Conservation (phyloP, 371 early-diverging fungal species). For the Mortierella sp. region DNA sequence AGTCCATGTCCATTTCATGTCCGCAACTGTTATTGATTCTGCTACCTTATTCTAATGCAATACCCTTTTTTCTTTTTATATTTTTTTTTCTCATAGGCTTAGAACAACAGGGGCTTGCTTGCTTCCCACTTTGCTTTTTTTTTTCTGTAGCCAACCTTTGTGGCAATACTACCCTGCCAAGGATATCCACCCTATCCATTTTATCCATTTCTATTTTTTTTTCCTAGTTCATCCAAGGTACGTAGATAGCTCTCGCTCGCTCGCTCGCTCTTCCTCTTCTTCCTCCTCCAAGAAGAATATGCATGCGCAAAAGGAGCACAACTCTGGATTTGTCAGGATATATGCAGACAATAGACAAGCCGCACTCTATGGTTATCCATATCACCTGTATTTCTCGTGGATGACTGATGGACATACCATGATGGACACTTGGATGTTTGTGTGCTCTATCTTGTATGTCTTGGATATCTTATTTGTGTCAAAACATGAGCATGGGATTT, state of each 20-base stretch:
- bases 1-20: slow-evolving; percentile 7
- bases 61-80: not conserved
- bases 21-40: not conserved
- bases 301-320: not conserved
- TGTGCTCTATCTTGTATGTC: not conserved
- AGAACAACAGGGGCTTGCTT: slow-evolving; percentile 9
- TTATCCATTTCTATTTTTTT: not conserved
- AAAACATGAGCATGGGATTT: not conserved
- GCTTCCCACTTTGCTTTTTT: not conserved
- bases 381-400: not conserved
- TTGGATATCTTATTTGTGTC: not conserved
- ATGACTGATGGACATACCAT: not conserved
- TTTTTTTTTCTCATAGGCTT: not conserved
- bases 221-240: not conserved
- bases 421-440: not conserved
- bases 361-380: not conserved
- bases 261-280: too few relatives aligned
- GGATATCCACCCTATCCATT: not conserved
- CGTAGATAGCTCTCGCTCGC: not conserved
- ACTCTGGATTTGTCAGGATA: not conserved
- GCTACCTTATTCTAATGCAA: not conserved
- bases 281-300: not conserved
- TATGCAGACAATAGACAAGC: not conserved
- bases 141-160: not conserved
- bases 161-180: not conserved